These are phyloP conservation scores for Globisporangium cylindrosporum DNA, from an alignment of 352 stramenopile species.

Conservation along the genomic window DNA sequence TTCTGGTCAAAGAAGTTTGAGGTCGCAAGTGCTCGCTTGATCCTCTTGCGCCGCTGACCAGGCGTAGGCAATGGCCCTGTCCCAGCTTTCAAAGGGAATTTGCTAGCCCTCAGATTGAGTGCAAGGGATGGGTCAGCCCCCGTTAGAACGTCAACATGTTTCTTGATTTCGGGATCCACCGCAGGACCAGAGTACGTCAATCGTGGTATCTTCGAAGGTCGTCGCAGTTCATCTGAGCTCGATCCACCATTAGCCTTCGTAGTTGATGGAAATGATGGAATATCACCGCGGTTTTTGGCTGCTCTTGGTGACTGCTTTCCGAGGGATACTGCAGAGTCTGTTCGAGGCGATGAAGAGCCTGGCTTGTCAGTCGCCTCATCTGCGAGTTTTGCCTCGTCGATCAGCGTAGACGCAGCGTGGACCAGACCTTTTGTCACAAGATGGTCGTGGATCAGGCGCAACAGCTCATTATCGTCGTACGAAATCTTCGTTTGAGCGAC, in stretches of 20 bases:
- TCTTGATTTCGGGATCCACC: constrained; percentile 1
- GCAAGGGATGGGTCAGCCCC: neutral
- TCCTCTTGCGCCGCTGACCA: constrained; percentile 27
- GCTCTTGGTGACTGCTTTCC: constrained; percentile 19
- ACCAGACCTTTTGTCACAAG: constrained; percentile 73
- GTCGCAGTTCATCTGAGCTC: constrained; percentile 11
- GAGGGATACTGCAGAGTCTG: constrained; percentile 9
- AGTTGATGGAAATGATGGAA: constrained; percentile 6
- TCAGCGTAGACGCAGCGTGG: constrained; percentile 46
- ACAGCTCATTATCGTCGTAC: constrained; percentile 80
- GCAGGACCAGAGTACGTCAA: constrained; percentile 3
- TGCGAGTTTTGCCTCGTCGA: constrained; percentile 45
- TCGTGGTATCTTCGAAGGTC: constrained; percentile 18
- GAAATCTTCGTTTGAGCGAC: constrained; percentile 86
- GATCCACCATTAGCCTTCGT: constrained; percentile 1
- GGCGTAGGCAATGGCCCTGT: neutral
- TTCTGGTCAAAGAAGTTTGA: constrained; percentile 32
- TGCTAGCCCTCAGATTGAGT: neutral
- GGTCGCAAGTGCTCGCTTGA: constrained; percentile 26
- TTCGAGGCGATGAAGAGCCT: constrained; percentile 13
- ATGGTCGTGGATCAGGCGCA: constrained; percentile 82
- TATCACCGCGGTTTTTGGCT: constrained; percentile 6
- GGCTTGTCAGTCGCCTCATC: constrained; percentile 14
- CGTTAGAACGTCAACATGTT: constrained; percentile 5
- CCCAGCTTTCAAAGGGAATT: constrained; percentile 1